These are phyloP conservation scores for Silene uniflora DNA, from an alignment of 148 eudicot species.

Conservation along the genomic window DNA sequence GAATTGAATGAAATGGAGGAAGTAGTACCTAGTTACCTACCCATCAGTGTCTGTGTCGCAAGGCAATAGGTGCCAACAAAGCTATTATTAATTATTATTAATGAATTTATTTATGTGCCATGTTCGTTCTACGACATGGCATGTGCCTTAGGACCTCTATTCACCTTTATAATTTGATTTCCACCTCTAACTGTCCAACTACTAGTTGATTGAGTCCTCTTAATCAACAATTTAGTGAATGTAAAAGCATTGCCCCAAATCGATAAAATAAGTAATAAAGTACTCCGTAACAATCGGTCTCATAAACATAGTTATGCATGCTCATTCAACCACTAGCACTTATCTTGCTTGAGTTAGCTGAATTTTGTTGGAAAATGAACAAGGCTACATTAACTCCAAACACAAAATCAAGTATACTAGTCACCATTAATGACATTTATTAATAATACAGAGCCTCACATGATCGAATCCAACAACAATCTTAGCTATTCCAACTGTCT, in stretches of 20 bases:
- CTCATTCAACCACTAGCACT: neutral
- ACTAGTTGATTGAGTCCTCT: too few relatives aligned
- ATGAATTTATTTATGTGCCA: neutral
- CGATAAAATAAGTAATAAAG: too few relatives aligned
- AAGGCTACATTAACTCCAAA: neutral
- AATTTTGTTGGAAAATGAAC: too few relatives aligned
- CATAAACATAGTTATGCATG: neutral
- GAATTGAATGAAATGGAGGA: too few relatives aligned
- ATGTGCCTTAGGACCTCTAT: neutral
- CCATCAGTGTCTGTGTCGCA: neutral
- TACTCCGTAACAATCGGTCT: too few relatives aligned
- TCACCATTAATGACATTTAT: neutral
- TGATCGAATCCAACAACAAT: conserved; percentile 1
- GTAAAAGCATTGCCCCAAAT: too few relatives aligned
- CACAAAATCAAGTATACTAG: neutral
- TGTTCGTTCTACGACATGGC: neutral
- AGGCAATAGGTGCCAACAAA: neutral
- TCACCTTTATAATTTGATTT: neutral
- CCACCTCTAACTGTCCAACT: too few relatives aligned
- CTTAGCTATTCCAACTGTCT: neutral
- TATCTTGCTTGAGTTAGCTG: neutral
- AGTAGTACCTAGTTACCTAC: neutral
- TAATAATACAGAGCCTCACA: neutral
- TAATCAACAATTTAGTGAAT: too few relatives aligned
- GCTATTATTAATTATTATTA: neutral